phyloP scores from a whole-genome alignment of 2,329 filamentous ascomycete genomes.

The Biscogniauxia sp. region DNA sequence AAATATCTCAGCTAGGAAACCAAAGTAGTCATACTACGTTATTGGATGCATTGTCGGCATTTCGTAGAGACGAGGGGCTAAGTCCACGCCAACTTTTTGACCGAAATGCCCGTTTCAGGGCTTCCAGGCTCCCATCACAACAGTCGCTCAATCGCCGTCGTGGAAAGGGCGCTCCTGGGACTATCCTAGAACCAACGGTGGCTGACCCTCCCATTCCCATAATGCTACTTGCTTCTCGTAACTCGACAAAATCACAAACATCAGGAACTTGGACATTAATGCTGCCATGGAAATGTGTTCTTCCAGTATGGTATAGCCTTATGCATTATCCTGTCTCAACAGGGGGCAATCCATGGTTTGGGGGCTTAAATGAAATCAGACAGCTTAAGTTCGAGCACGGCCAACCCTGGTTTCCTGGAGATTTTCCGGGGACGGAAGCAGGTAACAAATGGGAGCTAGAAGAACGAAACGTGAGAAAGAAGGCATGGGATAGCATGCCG shows the following conservation, averaged over 20 bases:
- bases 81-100: conserved; percentile 62
- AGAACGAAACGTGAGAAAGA: conserved; percentile 57
- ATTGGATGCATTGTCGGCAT: conserved; percentile 60
- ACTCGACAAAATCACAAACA: conserved; percentile 43
- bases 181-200: conserved; percentile 53
- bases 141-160: conserved; percentile 79
- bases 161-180: conserved; percentile 59
- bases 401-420: conserved; percentile 80
- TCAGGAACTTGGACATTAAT: conserved; percentile 80
- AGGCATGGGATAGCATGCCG: conserved; percentile 72
- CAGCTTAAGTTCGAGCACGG: conserved; percentile 81
- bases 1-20: conserved; percentile 34
- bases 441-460: conserved; percentile 75
- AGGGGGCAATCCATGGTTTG: conserved; percentile 78
- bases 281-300: conserved; percentile 86
- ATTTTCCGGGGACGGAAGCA: conserved; percentile 75
- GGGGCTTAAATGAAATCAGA: conserved; percentile 73
- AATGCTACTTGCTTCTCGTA: conserved; percentile 62
- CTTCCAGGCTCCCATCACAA: conserved; percentile 68
- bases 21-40: conserved; percentile 35
- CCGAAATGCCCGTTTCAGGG: conserved; percentile 61
- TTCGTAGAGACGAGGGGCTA: conserved; percentile 60
- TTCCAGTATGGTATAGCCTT: conserved; percentile 80
- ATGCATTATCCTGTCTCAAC: conserved; percentile 79
- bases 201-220: conserved; percentile 77